Conservation (phyloP, 1,284 basidiomycete genomes). For the Pseudozyma sp. region DNA sequence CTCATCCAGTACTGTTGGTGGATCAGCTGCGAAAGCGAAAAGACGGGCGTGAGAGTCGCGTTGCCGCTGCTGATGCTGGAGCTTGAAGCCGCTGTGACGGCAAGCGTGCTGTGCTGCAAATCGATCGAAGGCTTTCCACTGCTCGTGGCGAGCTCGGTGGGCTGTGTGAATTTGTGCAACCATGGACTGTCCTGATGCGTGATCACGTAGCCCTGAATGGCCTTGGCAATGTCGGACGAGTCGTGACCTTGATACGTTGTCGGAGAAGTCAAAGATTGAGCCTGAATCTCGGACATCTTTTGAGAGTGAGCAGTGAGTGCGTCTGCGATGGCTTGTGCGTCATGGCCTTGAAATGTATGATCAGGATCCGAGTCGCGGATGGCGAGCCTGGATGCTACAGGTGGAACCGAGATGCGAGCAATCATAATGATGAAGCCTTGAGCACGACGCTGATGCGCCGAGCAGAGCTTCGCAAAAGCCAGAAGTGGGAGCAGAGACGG, state of each 20-base stretch:
- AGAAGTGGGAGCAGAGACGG: not conserved
- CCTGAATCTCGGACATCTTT: conserved; percentile 33
- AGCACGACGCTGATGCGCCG: conserved; percentile 1
- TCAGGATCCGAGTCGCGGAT: conserved; percentile 23
- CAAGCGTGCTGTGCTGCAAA: not conserved
- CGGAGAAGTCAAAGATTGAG: conserved; percentile 16
- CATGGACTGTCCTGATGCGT: conserved; percentile 35
- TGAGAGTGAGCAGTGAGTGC: conserved; percentile 41
- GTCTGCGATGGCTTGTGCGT: conserved; percentile 37
- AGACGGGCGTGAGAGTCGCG: conserved; percentile 6
- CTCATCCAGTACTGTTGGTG: conserved; percentile 42
- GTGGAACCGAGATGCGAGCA: conserved; percentile 6
- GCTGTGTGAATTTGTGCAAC: conserved; percentile 21
- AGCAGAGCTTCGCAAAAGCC: not conserved
- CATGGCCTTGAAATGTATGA: conserved; percentile 43
- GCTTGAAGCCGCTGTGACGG: not conserved
- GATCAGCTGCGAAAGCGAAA: conserved; percentile 31
- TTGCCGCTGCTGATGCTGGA: not conserved
- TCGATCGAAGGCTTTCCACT: not conserved
- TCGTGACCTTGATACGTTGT: conserved; percentile 36
- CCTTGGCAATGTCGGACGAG: conserved; percentile 44
- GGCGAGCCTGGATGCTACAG: not conserved
- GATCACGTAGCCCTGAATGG: conserved; percentile 44
- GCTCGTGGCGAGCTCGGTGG: not conserved
- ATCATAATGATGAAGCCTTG: conserved; percentile 12